Percentiles rank a stretch among this genome's conserved stretches.
These are phyloP conservation scores for Cladosporium sp. DNA, from an alignment of 2,329 filamentous ascomycete genomes.

Conservation along the genomic window DNA sequence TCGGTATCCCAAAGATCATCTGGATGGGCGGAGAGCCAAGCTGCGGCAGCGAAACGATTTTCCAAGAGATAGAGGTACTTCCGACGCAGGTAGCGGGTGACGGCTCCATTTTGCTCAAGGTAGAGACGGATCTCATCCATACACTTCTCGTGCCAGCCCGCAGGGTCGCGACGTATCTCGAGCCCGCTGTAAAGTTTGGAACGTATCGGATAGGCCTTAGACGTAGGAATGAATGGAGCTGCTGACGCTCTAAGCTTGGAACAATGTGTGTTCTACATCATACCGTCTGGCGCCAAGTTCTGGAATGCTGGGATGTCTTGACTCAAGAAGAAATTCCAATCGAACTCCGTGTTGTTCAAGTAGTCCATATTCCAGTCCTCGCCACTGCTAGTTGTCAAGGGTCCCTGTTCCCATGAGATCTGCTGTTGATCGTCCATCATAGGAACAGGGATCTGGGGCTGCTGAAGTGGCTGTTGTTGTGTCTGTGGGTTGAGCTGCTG, in stretches of 20 bases:
- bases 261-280: slow-evolving; percentile 28
- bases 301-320: slow-evolving; percentile 36
- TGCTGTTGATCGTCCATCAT: slow-evolving; percentile 18
- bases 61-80: background rate
- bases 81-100: background rate
- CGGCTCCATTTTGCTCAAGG: background rate
- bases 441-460: slow-evolving; percentile 1
- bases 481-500: background rate
- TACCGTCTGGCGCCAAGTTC: slow-evolving; percentile 35
- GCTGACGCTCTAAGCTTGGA: background rate
- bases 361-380: slow-evolving; percentile 38
- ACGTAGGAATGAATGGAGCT: background rate
- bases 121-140: background rate
- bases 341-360: slow-evolving; percentile 35
- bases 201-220: background rate
- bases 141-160: background rate
- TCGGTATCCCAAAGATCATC: background rate
- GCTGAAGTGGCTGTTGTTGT: slow-evolving; percentile 7
- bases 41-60: background rate
- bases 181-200: background rate
- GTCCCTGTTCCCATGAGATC: slow-evolving; percentile 19
- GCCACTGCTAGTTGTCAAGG: slow-evolving; percentile 29
- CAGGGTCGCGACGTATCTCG: background rate
- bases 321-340: slow-evolving; percentile 37
- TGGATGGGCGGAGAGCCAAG: background rate